These are phyloP conservation scores for Fusarium euwallaceae DNA, from an alignment of 2,329 filamentous ascomycete species.

Conservation along the genomic window DNA sequence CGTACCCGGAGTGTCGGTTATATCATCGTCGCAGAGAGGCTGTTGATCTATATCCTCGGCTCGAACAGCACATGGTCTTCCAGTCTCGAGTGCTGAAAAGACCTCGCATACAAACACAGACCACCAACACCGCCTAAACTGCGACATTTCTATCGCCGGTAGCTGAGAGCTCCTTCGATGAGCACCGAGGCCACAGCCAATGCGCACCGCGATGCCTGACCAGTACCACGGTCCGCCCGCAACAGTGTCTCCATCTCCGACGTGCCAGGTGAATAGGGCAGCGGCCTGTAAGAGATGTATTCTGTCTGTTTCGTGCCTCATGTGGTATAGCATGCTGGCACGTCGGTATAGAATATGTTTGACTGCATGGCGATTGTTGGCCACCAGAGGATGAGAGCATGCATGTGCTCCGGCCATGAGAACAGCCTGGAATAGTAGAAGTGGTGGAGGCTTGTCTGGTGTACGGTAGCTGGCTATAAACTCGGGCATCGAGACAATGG, in stretches of 20 bases:
- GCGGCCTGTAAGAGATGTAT: slow-evolving; percentile 45
- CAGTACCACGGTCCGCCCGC: slow-evolving; percentile 45
- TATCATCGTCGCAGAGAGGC: slow-evolving; percentile 37
- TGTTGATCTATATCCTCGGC: slow-evolving; percentile 44
- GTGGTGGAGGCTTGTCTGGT: slow-evolving; percentile 38
- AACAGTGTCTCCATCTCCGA: slow-evolving; percentile 41
- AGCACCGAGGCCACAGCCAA: slow-evolving; percentile 37
- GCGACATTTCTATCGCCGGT: slow-evolving; percentile 37
- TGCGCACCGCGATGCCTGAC: slow-evolving; percentile 42
- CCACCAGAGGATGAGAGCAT: slow-evolving; percentile 41
- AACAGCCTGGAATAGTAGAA: slow-evolving; percentile 40
- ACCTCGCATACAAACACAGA: slow-evolving; percentile 43
- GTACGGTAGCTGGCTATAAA: slow-evolving; percentile 40
- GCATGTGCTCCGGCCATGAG: slow-evolving; percentile 45
- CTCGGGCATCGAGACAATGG: slow-evolving; percentile 42
- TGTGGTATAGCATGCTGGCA: slow-evolving; percentile 45
- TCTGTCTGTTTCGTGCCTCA: slow-evolving; percentile 43
- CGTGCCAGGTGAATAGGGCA: slow-evolving; percentile 42
- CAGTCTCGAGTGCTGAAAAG: slow-evolving; percentile 39
- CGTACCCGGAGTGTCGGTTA: slow-evolving; percentile 28
- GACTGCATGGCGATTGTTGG: slow-evolving; percentile 43
- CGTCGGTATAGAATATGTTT: slow-evolving; percentile 43
- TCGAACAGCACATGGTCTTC: slow-evolving; percentile 39
- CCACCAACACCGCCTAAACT: slow-evolving; percentile 45
- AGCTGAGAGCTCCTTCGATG: slow-evolving; percentile 40